Evolutionary conservation across 805 yeast genomes (phyloP).

Genomic region (Yamadazyma laniorum): DNA sequence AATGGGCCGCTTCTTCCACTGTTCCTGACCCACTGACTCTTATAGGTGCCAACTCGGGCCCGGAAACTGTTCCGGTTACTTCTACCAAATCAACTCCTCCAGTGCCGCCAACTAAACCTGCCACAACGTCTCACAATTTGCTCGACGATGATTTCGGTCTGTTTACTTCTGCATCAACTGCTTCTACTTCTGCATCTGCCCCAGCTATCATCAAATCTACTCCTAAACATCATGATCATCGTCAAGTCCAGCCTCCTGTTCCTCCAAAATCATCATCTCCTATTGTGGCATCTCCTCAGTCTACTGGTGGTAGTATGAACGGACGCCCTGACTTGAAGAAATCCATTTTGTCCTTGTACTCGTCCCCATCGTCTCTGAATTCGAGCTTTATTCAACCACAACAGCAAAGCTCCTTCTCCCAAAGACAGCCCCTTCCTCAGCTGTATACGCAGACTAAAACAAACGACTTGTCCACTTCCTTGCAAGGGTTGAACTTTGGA

Average conservation of each 20-base stretch:
- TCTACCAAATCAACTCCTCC: background rate
- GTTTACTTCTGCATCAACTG: constrained; percentile 28
- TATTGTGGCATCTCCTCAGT: constrained; percentile 23
- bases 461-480: constrained; percentile 20
- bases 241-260: no score
- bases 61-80: background rate
- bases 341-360: constrained; percentile 84
- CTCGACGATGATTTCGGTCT: constrained; percentile 45
- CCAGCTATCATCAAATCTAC: constrained; percentile 1
- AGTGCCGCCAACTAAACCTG: constrained; percentile 3
- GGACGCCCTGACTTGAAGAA: constrained; percentile 84
- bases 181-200: constrained; percentile 22
- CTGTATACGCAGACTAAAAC: background rate
- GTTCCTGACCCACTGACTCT: constrained; percentile 57
- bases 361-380: constrained; percentile 54
- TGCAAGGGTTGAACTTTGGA: constrained; percentile 23
- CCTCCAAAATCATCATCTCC: constrained; percentile 2
- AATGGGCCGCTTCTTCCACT: constrained; percentile 66
- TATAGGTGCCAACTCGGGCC: background rate
- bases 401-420: background rate
- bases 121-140: constrained; percentile 14
- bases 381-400: constrained; percentile 25
- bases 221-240: background rate
- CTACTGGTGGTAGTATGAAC: constrained; percentile 34
- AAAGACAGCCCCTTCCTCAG: constrained; percentile 1